Percentiles rank a stretch among this genome's conserved stretches.
Evolutionary conservation across 768 basidiomycete genomes (phyloP).

Genomic region (Hericium erinaceus): DNA sequence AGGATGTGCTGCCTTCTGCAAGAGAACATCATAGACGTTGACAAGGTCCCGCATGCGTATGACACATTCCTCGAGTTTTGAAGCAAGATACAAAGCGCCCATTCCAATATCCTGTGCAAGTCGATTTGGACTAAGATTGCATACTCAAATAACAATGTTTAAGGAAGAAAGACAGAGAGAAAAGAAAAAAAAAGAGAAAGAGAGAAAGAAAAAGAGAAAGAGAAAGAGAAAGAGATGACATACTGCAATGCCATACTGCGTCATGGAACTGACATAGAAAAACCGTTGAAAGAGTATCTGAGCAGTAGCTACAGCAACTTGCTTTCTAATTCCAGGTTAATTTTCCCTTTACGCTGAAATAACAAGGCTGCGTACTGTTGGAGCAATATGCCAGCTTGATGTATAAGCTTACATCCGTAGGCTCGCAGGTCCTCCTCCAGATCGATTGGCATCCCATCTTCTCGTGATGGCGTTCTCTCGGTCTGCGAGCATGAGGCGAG

Average conservation of each 20-base stretch:
- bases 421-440: conserved; percentile 85
- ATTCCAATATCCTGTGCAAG: conserved; percentile 66
- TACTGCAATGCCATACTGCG: conserved; percentile 89
- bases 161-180: no score
- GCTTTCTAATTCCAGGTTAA: conserved; percentile 51
- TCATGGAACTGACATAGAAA: conserved; percentile 93
- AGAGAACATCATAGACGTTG: conserved; percentile 85
- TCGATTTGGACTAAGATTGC: not conserved
- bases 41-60: conserved; percentile 89
- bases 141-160: no score
- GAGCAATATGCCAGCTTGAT: conserved; percentile 86
- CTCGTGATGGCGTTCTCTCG: conserved; percentile 65
- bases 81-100: conserved; percentile 82
- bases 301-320: conserved; percentile 94
- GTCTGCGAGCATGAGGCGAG: conserved; percentile 78
- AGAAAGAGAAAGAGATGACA: conserved; percentile 22
- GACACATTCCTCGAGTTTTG: conserved; percentile 89
- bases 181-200: not conserved
- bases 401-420: conserved; percentile 90
- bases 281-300: conserved; percentile 96
- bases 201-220: no score
- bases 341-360: conserved; percentile 1
- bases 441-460: conserved; percentile 73
- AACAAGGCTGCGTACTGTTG: conserved; percentile 55
- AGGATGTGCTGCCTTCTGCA: conserved; percentile 60